Conservation (phyloP, 306 rosid genomes). For the Betula pendula region DNA sequence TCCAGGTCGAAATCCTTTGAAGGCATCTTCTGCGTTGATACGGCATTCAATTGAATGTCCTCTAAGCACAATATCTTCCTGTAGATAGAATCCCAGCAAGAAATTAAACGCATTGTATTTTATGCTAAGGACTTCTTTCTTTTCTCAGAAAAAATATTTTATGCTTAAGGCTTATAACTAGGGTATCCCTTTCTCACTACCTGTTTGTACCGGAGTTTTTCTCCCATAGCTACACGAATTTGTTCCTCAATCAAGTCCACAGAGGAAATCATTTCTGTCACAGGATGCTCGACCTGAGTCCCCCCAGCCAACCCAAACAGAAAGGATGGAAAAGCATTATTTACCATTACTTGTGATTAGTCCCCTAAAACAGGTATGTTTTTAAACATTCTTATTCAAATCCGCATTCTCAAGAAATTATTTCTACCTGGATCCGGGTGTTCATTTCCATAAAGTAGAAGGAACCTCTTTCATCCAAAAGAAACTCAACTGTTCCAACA, state of each 20-base stretch:
- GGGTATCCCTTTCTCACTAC: slow-evolving; percentile 39
- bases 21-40: slow-evolving; percentile 98
- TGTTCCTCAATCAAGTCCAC: slow-evolving; percentile 96
- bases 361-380: not conserved
- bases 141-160: slow-evolving; percentile 4
- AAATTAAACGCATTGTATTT: slow-evolving; percentile 20
- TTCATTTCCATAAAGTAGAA: slow-evolving; percentile 99
- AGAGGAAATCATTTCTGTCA: slow-evolving; percentile 97
- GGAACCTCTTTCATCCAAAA: slow-evolving; percentile 98
- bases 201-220: slow-evolving; percentile 78
- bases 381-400: not conserved
- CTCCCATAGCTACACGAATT: slow-evolving; percentile 92
- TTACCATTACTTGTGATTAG: not conserved
- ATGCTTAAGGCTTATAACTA: slow-evolving; percentile 3
- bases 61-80: slow-evolving; percentile 92
- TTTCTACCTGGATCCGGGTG: slow-evolving; percentile 91
- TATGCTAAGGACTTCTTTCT: not conserved
- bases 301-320: not conserved
- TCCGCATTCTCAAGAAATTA: slow-evolving; percentile 12
- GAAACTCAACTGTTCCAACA: slow-evolving; percentile 94
- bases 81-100: slow-evolving; percentile 31
- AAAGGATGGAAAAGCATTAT: slow-evolving; percentile 2
- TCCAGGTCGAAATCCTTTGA: slow-evolving; percentile 94
- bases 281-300: slow-evolving; percentile 96
- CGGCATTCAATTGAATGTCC: slow-evolving; percentile 99